Evolutionary conservation across 2,329 filamentous ascomycete genomes (phyloP).

Genomic region (Monilinia aucupariae): DNA sequence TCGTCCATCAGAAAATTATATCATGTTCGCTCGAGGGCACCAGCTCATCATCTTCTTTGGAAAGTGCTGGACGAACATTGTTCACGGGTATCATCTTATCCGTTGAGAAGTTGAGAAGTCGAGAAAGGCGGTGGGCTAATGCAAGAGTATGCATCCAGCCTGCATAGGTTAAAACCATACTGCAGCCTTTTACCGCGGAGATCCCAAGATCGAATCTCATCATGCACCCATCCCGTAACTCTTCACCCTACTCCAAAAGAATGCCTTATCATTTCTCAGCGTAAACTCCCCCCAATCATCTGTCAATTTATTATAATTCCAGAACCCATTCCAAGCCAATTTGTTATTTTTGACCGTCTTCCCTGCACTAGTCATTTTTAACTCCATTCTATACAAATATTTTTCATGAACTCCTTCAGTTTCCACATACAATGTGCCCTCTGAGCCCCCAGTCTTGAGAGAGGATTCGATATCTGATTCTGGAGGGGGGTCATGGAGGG

Average conservation of each 20-base stretch:
- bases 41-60: neutral
- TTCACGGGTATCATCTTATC: neutral
- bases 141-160: neutral
- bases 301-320: slow-evolving; percentile 82
- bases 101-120: neutral
- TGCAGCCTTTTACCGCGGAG: neutral
- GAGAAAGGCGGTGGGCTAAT: neutral
- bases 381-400: slow-evolving; percentile 80
- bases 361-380: slow-evolving; percentile 62
- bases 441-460: slow-evolving; percentile 36
- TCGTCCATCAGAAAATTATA: too few species aligned
- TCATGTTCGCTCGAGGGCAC: neutral
- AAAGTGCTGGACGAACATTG: neutral
- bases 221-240: slow-evolving; percentile 51
- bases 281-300: slow-evolving; percentile 85
- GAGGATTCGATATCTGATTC: slow-evolving; percentile 26
- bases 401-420: slow-evolving; percentile 74
- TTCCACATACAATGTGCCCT: slow-evolving; percentile 73
- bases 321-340: slow-evolving; percentile 81
- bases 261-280: slow-evolving; percentile 58
- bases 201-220: neutral
- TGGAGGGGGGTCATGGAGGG: slow-evolving; percentile 26
- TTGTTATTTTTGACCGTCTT: slow-evolving; percentile 74
- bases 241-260: slow-evolving; percentile 61
- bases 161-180: too few species aligned